Evolutionary conservation across 2,329 filamentous ascomycete genomes (phyloP).

Genomic region (Ophiobolus disseminans): DNA sequence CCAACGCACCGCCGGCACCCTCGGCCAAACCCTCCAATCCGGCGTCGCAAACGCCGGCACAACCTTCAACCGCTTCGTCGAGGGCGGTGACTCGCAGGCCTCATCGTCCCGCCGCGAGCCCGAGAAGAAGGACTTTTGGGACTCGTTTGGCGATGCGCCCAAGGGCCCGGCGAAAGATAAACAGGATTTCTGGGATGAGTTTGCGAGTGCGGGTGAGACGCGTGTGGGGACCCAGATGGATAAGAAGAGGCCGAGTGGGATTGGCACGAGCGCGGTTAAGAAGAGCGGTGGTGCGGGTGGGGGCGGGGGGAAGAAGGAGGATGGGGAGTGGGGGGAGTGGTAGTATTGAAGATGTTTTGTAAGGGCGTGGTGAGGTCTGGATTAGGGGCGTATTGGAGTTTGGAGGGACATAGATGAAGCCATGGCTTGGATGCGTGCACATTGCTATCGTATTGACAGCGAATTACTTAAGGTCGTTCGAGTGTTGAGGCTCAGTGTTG

Average conservation of each 20-base stretch:
- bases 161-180: slow-evolving; percentile 55
- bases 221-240: slow-evolving; percentile 29
- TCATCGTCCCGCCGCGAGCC: slow-evolving; percentile 52
- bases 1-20: slow-evolving; percentile 61
- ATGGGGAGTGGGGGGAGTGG: slow-evolving; percentile 63
- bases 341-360: slow-evolving; percentile 27
- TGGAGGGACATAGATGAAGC: background rate
- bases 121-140: slow-evolving; percentile 66
- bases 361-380: slow-evolving; percentile 2
- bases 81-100: slow-evolving; percentile 70
- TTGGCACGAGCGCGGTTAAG: slow-evolving; percentile 71
- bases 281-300: slow-evolving; percentile 51
- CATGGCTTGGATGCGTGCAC: no score
- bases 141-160: slow-evolving; percentile 73
- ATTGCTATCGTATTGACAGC: no score
- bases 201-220: slow-evolving; percentile 45
- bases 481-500: no score
- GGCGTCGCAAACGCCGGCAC: slow-evolving; percentile 79
- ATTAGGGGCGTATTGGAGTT: slow-evolving; percentile 7
- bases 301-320: slow-evolving; percentile 60
- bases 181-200: slow-evolving; percentile 62
- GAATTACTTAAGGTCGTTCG: no score
- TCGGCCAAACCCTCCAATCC: slow-evolving; percentile 67
- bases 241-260: slow-evolving; percentile 55
- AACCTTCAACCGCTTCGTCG: slow-evolving; percentile 84